Evolutionary conservation across 1,139 yeast genomes (phyloP), one percentile per base, ranked within the genome.

Genomic region (Diutina neorugosa): DNA sequence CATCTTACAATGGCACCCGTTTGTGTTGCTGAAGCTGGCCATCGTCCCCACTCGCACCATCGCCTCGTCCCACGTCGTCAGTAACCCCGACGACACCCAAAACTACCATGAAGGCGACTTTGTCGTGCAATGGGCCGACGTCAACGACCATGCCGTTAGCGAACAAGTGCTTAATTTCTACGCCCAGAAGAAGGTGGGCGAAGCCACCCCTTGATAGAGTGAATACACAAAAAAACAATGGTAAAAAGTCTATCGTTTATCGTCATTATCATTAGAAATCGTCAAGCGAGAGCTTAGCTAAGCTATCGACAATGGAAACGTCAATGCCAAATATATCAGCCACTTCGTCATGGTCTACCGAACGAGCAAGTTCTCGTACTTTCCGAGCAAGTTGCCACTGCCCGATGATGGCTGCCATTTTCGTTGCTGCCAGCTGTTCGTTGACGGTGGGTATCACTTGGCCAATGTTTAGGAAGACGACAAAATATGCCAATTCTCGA

Each of bases 1-100:
- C 65, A 73, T 89, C 43, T 71, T 90, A 58, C 96, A 89, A 66
- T 93, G 98, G 98, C 98, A 93, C 65, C 96, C 96, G 12, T 79
- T 78, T 52, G 70, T 85, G 44, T 74, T 91, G 59, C 77, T 86
- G 54, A 84, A 81, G 61, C 74, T 94, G 4, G 86, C 89, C 0
- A 67, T 91, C 12, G 78, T 93, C 0, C 87, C 89, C n/a, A 61
- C 76, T 8, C 71, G 74, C 57, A 67, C 74, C 12, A 70, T 74
- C 19, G 63, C 69, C 50, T 68, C 77, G 4, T 59, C 60, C 48
- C 70, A 69, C 55, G 55, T 61, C 9, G 60, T 56, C 8, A 56
- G 58, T 2, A 18, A n/a, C 16, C 23, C 50, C 16, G 50, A 46
- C 18, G 63, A 62, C 31, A 54, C 55, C n/a, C 54, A 66, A 34